Conservation (phyloP, 1,139 yeast genomes). For the Diutina sp. region DNA sequence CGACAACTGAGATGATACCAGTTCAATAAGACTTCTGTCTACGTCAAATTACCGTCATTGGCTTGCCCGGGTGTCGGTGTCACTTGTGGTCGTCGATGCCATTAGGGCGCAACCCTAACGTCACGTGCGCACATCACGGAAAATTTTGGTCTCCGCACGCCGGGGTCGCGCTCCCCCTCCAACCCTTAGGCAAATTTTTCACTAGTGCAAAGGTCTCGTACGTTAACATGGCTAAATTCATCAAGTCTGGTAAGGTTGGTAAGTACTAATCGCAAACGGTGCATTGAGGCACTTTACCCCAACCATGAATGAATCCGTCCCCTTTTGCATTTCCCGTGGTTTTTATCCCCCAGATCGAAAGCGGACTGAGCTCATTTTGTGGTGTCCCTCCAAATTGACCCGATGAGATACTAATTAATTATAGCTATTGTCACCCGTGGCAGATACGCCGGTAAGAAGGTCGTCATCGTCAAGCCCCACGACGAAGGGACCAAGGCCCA, state of each 20-base stretch:
- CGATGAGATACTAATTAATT: slow-evolving; percentile 10
- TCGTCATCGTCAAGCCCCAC: slow-evolving; percentile 96
- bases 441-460: slow-evolving; percentile 99
- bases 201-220: background rate
- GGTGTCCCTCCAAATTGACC: background rate
- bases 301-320: background rate
- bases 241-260: slow-evolving; percentile 3
- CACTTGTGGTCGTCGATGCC: background rate
- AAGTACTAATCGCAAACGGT: background rate
- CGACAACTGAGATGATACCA: too few relatives aligned
- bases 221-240: slow-evolving; percentile 3
- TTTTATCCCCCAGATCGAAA: background rate
- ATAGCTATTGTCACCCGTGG: slow-evolving; percentile 97
- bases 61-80: background rate
- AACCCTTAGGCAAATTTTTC: background rate
- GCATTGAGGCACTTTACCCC: background rate
- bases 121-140: background rate
- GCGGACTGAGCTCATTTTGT: background rate
- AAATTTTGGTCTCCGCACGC: background rate
- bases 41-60: background rate
- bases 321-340: background rate
- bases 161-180: background rate
- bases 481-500: slow-evolving; percentile 99
- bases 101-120: background rate
- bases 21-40: background rate